Evolutionary conservation across 129 eudicot genomes (phyloP).

Genomic region (Lactuca saligna): DNA sequence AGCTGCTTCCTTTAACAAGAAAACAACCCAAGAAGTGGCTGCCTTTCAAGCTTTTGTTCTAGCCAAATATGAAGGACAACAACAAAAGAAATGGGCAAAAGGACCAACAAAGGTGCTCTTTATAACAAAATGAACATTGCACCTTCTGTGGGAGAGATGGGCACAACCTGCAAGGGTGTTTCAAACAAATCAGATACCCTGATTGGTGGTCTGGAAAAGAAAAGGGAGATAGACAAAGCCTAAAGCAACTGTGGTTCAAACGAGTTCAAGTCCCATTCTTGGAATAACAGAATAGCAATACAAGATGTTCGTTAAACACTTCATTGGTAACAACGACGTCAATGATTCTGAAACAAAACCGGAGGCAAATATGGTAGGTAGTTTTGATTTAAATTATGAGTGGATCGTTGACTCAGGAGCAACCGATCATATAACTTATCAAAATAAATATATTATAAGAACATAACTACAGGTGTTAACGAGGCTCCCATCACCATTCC

Average conservation of each 20-base stretch:
- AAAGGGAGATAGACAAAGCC: not conserved
- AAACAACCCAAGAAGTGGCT: not conserved
- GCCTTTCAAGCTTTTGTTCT: not conserved
- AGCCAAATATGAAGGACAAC: not conserved
- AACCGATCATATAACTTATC: not conserved
- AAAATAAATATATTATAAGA: not conserved
- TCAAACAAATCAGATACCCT: slow-evolving; percentile 1
- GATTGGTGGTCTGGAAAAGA: not conserved
- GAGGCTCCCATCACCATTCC: not conserved
- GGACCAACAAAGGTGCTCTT: not conserved
- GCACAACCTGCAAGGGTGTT: slow-evolving; percentile 7
- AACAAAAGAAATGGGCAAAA: not conserved
- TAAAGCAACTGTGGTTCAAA: not conserved
- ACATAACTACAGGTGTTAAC: not conserved
- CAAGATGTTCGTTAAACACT: slow-evolving; percentile 2
- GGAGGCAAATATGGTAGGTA: not conserved
- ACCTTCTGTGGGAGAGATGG: slow-evolving; percentile 8
- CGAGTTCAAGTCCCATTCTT: not conserved
- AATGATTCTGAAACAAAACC: not conserved
- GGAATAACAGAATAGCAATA: not conserved
- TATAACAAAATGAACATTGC: not conserved
- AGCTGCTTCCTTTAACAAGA: not conserved
- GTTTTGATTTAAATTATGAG: not conserved
- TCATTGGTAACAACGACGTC: not conserved
- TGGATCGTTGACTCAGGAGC: slow-evolving; percentile 6